These are phyloP conservation scores for Podospora comata DNA, from an alignment of 495 filamentous ascomycete genomes.

Conservation along the genomic window DNA sequence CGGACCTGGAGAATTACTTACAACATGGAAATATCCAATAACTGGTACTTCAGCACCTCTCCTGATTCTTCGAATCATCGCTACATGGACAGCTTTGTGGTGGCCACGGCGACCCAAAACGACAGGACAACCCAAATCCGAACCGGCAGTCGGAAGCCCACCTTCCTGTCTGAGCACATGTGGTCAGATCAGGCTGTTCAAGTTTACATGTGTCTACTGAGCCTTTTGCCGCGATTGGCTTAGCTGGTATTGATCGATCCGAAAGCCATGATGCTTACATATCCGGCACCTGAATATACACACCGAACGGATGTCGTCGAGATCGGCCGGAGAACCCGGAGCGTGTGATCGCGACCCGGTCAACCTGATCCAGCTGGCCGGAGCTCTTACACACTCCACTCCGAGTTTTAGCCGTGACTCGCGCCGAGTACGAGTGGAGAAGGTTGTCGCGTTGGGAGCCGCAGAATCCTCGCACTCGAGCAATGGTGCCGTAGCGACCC, in stretches of 20 bases:
- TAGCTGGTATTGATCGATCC: not conserved
- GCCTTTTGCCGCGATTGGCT: not conserved
- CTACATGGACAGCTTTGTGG: too few relatives aligned
- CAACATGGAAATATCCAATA: too few relatives aligned
- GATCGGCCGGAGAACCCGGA: not conserved
- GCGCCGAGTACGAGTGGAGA: not conserved
- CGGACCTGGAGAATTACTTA: too few relatives aligned
- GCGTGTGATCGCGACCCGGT: not conserved
- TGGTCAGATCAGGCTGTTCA: not conserved
- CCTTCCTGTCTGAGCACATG: not conserved
- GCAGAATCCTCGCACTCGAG: not conserved
- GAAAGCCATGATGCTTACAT: not conserved
- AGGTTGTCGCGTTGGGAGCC: not conserved
- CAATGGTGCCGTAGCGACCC: not conserved
- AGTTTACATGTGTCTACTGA: not conserved
- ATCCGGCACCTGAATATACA: not conserved
- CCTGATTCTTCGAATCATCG: too few relatives aligned
- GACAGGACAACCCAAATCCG: too few relatives aligned
- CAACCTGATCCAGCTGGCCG: not conserved
- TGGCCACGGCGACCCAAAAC: too few relatives aligned
- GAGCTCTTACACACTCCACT: not conserved
- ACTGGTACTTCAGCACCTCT: too few relatives aligned
- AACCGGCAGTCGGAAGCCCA: not conserved
- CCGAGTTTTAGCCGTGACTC: slow-evolving; percentile 1
- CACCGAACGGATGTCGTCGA: not conserved